Conservation (phyloP, 1,284 basidiomycete genomes). For the Ceraceosorus bombacis region DNA sequence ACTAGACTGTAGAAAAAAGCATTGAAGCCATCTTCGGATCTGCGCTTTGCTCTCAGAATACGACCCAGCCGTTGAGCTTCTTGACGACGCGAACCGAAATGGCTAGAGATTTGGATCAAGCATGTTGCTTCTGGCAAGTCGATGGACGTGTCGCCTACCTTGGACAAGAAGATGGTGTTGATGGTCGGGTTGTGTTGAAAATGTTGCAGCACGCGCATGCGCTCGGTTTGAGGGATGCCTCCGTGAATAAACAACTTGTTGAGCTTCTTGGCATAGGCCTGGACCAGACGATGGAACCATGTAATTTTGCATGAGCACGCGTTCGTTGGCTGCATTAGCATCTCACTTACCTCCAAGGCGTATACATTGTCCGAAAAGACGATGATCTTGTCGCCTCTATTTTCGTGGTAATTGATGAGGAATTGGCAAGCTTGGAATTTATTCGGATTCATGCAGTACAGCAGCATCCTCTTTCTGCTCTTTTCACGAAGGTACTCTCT, state of each 20-base stretch:
- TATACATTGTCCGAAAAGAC: constrained; percentile 99
- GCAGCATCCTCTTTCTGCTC: constrained; percentile 83
- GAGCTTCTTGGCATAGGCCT: constrained; percentile 92
- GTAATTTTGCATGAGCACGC: constrained; percentile 12
- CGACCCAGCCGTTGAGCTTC: constrained; percentile 89
- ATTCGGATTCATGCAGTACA: constrained; percentile 99
- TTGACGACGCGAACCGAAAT: constrained; percentile 95
- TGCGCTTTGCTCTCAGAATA: constrained; percentile 90
- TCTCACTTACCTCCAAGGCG: constrained; percentile 70
- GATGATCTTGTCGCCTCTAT: constrained; percentile 96
- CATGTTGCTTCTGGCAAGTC: constrained; percentile 98
- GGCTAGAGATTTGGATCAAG: constrained; percentile 98
- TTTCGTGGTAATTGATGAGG: constrained; percentile 96
- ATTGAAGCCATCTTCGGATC: constrained; percentile 99
- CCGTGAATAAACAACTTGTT: constrained; percentile 95
- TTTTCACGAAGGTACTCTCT: constrained; percentile 90
- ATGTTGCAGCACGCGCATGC: constrained; percentile 86
- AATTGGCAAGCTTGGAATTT: constrained; percentile 99
- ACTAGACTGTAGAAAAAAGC: constrained; percentile 99
- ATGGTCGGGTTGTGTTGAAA: constrained; percentile 91
- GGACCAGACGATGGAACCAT: not conserved
- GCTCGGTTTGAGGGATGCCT: constrained; percentile 86
- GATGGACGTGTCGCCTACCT: constrained; percentile 98
- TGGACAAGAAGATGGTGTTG: constrained; percentile 98
- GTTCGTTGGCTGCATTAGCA: not conserved